Base-by-base conservation (phyloP, 768 basidiomycete species). In the Suillus ampliporus region DNA sequence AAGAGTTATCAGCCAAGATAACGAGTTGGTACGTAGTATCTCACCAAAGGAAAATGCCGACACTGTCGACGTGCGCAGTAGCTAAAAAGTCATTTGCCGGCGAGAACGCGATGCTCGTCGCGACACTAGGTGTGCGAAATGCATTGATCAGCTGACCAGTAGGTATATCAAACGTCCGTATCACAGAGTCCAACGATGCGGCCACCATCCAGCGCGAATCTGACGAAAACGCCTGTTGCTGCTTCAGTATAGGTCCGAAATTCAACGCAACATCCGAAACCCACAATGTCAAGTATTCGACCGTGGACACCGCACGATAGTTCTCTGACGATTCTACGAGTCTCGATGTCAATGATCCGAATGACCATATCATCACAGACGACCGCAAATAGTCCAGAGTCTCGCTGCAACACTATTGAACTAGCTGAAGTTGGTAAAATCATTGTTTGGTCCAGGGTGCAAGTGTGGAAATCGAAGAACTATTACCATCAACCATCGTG, bases 391-490 rank as follows among this genome's bases (percentile, higher is more conserved):
- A 99, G 78, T 9, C 91, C 90, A 70, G 88, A 97, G 71, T 94
- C 94, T 40, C 89, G 85, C 67, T 99, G 92, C 21, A 99, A 80
- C 4, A 81, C 74, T 66, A 96, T 83, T 2, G 91, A 89, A 23
- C 86, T 86, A 21, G 87, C 83, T 15, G 87, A 79, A 5, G 94
- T 89, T 2, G 92, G 82, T 2, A 97, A 70, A 11, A 86, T 76
- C 53, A 95, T 61, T 0, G 87, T 87, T 58, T 89, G 77, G 63
- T 90, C 85, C 62, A 94, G 78, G 68, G 87, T 86, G 11, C 92
- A 87, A 3, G 90, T 89, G 69, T 97, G 94, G 76, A 99, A 99
- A 73, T 99, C 92, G 69, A 99, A 99, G 79, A 98, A 98, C 96
- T 99, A 68, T 5, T 26, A 21, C 15, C 34, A 48, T 51, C 43